Base-by-base conservation (phyloP, 1,139 yeast genomes). In the Hyphopichia wangnamkhiaoensis region DNA sequence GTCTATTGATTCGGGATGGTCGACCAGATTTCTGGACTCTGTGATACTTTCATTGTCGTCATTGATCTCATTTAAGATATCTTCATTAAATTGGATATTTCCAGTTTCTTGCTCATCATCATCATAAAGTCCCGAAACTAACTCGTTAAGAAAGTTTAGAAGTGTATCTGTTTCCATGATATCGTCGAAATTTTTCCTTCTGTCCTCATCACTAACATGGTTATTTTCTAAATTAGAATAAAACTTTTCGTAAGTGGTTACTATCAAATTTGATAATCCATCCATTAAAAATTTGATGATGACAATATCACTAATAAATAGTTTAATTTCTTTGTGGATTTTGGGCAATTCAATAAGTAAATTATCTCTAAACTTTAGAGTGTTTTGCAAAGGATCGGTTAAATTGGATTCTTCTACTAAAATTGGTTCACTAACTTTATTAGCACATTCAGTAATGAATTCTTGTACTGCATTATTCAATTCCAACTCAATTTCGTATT, bases 401-500 rank as follows among this genome's bases (percentile, higher is more conserved):
- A 25, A 25, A 19, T 49, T 43, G 4, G 63, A 60, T 2, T 58
- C 53, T 10, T 50, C 51, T 10, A 50, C 39, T 21, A 64, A 48
- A 12, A 63, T 56, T 5, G 71, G 71, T 36, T 58, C 63, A 32
- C 69, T 62, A 21, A 76, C 62, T 3, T 51, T 47, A 37, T 64
- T 63, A 7, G 71, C 55, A 32, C 74, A 65, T 15, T 66, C 68
- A 17, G 68, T 61, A 17, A 78, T 66, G 39, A 88, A 81, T 19
- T 76, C 80, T 45, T 82, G 84, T 16, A 89, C 87, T 2, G 83
- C 71, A 46, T 79, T 80, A 47, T 91, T 76, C 46, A 91, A 70
- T 49, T 85, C 91, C 15, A 80, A 70, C 49, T 85, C 87, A 28
- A 90, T 69, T 58, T 90, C 97, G 35, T 63, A 72, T 48, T 88